Evolutionary conservation across 768 basidiomycete species (phyloP).

Genomic region (Boletus edulis): DNA sequence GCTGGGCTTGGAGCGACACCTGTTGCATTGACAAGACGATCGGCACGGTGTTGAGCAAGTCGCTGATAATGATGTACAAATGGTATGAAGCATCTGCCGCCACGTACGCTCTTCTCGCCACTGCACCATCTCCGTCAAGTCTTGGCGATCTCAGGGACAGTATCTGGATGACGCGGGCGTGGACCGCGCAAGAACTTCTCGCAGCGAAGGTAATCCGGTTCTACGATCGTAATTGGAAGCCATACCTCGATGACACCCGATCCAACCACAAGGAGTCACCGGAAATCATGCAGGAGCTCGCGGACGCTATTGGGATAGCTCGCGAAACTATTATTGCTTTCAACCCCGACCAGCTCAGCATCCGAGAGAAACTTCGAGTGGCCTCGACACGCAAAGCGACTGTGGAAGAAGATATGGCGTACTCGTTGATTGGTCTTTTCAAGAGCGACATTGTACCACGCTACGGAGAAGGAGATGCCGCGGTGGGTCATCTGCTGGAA

Average conservation of each 20-base stretch:
- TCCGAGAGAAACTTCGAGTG: constrained; percentile 6
- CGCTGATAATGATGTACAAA: constrained; percentile 9
- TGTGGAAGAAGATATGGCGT: not conserved
- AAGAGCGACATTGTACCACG: not conserved
- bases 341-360: not conserved
- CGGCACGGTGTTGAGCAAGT: constrained; percentile 1
- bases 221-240: constrained; percentile 6
- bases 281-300: constrained; percentile 5
- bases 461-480: constrained; percentile 6
- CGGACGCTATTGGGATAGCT: constrained; percentile 3
- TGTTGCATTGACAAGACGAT: constrained; percentile 13
- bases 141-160: not conserved
- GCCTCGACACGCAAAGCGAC: constrained; percentile 7
- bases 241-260: constrained; percentile 1
- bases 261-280: constrained; percentile 9
- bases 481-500: constrained; percentile 10
- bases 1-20: constrained; percentile 15
- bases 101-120: constrained; percentile 2
- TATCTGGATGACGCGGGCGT: constrained; percentile 14
- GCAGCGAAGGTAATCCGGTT: constrained; percentile 8
- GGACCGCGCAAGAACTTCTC: constrained; percentile 16
- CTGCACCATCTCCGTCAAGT: not conserved
- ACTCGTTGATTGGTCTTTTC: not conserved
- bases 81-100: constrained; percentile 11
- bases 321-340: constrained; percentile 1